Percentiles rank a stretch among this genome's conserved stretches.
These are phyloP conservation scores for Megacollybia marginata DNA, from an alignment of 768 basidiomycete species.

Conservation along the genomic window DNA sequence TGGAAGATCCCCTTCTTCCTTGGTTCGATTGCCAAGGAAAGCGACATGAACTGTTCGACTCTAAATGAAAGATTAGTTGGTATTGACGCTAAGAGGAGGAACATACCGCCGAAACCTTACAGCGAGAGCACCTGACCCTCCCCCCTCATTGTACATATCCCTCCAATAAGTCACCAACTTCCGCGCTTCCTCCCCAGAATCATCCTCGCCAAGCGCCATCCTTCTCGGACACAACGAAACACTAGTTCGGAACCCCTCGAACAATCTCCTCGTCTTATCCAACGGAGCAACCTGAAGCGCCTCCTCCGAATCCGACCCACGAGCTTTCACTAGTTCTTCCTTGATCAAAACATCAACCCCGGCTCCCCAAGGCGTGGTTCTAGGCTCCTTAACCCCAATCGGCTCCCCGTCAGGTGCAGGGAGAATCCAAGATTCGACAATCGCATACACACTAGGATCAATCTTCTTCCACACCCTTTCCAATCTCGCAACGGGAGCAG, in stretches of 20 bases:
- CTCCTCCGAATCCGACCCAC: conserved; percentile 34
- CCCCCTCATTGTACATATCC: conserved; percentile 32
- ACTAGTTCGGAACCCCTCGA: conserved; percentile 41
- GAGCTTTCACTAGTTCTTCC: conserved; percentile 39
- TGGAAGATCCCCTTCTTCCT: conserved; percentile 69
- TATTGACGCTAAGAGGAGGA: conserved; percentile 1
- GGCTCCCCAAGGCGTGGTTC: conserved; percentile 65
- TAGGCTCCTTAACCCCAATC: conserved; percentile 32
- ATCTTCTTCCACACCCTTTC: conserved; percentile 79
- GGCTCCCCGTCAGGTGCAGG: conserved; percentile 24
- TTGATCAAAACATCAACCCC: conserved; percentile 40
- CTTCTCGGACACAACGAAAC: conserved; percentile 47
- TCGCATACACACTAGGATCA: conserved; percentile 46
- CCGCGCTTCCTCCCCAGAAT: conserved; percentile 37
- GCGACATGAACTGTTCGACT: conserved; percentile 70
- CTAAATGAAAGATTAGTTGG: conserved; percentile 26
- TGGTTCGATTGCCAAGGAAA: conserved; percentile 71
- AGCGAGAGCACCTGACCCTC: conserved; percentile 33
- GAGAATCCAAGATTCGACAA: conserved; percentile 65
- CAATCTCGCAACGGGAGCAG: conserved; percentile 65
- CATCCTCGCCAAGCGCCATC: conserved; percentile 25
- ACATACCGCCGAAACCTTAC: conserved; percentile 58
- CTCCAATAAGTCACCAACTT: conserved; percentile 54
- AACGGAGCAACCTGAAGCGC: conserved; percentile 36
- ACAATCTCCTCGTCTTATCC: conserved; percentile 33